These are phyloP conservation scores for Halophytophthora batemanensis DNA, from an alignment of 352 stramenopile species.

Conservation along the genomic window DNA sequence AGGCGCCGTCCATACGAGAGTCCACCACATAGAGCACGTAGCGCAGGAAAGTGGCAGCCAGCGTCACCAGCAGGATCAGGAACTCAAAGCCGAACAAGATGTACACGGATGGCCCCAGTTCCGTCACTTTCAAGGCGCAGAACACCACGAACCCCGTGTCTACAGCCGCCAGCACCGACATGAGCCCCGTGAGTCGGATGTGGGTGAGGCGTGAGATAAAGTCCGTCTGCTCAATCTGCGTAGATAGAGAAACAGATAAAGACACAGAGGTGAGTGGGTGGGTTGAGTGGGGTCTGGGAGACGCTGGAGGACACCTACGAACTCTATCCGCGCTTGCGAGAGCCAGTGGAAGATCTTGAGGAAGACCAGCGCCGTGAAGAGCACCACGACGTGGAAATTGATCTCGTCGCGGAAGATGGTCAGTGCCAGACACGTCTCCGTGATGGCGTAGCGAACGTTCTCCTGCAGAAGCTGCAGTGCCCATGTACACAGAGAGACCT, in stretches of 20 bases:
- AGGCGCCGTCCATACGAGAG: conserved; percentile 81
- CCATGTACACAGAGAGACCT: no score
- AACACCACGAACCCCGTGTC: conserved; percentile 90
- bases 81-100: conserved; percentile 98
- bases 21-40: conserved; percentile 95
- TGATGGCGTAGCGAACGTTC: conserved; percentile 97
- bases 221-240: conserved; percentile 88
- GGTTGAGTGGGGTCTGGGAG: no score
- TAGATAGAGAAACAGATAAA: conserved; percentile 4
- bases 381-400: conserved; percentile 90
- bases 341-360: conserved; percentile 94
- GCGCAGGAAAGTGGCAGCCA: conserved; percentile 85
- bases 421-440: conserved; percentile 98
- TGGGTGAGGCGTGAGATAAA: conserved; percentile 75
- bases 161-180: conserved; percentile 80
- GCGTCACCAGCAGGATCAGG: conserved; percentile 92
- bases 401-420: conserved; percentile 98
- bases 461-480: conserved; percentile 94
- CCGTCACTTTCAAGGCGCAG: conserved; percentile 75
- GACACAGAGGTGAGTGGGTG: not conserved
- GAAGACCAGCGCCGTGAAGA: conserved; percentile 96
- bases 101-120: conserved; percentile 88
- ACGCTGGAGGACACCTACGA: conserved; percentile 46
- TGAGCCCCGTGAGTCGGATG: conserved; percentile 84
- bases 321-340: conserved; percentile 87